phyloP scores from a whole-genome alignment of 1,139 yeast species.

The Saccharomyces pastorianus region DNA sequence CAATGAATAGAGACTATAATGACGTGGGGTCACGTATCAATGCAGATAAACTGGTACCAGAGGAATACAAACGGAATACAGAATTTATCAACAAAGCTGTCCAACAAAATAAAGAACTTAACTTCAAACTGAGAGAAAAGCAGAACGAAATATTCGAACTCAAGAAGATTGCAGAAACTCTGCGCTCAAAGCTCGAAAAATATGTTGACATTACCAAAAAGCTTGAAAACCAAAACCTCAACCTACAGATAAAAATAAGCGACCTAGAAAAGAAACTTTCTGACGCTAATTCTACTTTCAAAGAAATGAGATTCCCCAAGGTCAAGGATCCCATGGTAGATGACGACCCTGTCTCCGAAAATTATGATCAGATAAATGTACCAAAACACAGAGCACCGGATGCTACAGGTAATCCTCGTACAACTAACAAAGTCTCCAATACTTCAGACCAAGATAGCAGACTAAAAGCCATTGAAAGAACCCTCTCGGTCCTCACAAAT shows the following conservation, averaged over 20 bases:
- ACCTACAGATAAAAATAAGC: constrained; percentile 1
- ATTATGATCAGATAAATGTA: neutral
- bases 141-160: constrained; percentile 6
- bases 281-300: neutral
- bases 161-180: constrained; percentile 5
- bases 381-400: neutral
- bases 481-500: neutral
- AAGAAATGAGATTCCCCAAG: neutral
- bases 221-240: constrained; percentile 5
- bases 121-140: constrained; percentile 5
- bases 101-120: constrained; percentile 3
- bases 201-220: constrained; percentile 7
- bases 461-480: neutral
- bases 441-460: neutral
- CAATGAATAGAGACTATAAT: neutral
- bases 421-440: neutral
- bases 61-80: constrained; percentile 6
- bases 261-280: constrained; percentile 6
- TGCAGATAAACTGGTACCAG: constrained; percentile 7
- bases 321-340: neutral
- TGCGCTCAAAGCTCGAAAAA: constrained; percentile 8
- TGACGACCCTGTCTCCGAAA: neutral
- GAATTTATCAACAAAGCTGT: constrained; percentile 4
- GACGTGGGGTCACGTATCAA: neutral
- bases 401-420: neutral